A percentile compares a stretch with the other conserved stretches of the same genome.
phyloP scores from a whole-genome alignment of 148 eudicot species.

The Agrostemma githago region DNA sequence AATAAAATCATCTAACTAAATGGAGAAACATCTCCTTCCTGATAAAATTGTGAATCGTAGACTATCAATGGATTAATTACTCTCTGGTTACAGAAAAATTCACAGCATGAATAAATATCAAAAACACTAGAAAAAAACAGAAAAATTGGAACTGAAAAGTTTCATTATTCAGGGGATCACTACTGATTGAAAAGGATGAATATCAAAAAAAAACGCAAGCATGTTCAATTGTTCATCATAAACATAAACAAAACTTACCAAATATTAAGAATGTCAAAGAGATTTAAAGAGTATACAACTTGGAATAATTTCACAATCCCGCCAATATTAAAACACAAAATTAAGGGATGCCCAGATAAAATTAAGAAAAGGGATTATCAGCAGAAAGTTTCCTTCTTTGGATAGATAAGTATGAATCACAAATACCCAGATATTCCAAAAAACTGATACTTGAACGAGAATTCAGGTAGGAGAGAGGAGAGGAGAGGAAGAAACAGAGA shows the following conservation, averaged over 20 bases:
- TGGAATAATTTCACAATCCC: background rate
- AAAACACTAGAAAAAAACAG: too few relatives aligned
- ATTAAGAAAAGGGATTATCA: background rate
- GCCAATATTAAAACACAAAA: background rate
- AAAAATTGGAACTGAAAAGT: too few relatives aligned
- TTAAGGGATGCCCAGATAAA: background rate
- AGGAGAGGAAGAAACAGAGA: background rate
- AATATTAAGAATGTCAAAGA: background rate
- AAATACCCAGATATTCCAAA: background rate
- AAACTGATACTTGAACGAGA: background rate
- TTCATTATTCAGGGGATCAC: too few relatives aligned
- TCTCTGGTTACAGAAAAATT: background rate
- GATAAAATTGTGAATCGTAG: background rate
- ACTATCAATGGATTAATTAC: too few relatives aligned
- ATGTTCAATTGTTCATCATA: too few relatives aligned
- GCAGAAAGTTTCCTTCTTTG: conserved; percentile 2
- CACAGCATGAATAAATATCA: background rate
- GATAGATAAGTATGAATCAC: background rate
- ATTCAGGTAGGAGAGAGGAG: background rate
- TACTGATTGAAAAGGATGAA: background rate
- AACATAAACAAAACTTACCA: conserved; percentile 15
- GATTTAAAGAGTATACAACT: conserved; percentile 8
- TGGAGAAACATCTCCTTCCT: background rate
- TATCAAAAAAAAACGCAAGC: background rate
- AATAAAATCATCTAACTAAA: background rate